Percentiles rank a stretch among this genome's conserved stretches.
Conservation (phyloP, 768 basidiomycete species). For the Phallus indusiatus region DNA sequence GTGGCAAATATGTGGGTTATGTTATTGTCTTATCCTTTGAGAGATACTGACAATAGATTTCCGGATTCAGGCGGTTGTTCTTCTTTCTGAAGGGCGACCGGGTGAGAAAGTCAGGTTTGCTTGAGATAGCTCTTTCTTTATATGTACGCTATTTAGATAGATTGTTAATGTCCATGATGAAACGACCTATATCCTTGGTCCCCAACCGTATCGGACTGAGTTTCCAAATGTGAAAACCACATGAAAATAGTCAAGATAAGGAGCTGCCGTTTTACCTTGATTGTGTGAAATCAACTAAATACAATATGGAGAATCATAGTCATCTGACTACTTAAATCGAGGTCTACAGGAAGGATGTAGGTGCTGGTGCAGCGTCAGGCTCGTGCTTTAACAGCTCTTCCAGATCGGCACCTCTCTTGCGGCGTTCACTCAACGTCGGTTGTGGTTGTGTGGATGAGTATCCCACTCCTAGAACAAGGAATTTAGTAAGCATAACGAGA, state of each 20-base stretch:
- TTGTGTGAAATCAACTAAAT: too few relatives aligned
- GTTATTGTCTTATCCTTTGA: neutral
- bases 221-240: too few relatives aligned
- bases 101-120: conserved; percentile 82
- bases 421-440: conserved; percentile 51
- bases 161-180: too few relatives aligned
- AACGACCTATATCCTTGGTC: too few relatives aligned
- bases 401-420: conserved; percentile 48
- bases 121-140: conserved; percentile 16
- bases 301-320: too few relatives aligned
- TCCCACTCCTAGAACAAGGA: conserved; percentile 46
- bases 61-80: conserved; percentile 61
- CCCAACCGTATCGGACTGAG: too few relatives aligned
- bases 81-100: conserved; percentile 80
- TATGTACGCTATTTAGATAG: too few relatives aligned
- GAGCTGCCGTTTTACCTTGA: too few relatives aligned
- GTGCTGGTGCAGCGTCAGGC: conserved; percentile 61
- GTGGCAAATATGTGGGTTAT: conserved; percentile 83
- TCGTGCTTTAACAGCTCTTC: conserved; percentile 51
- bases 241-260: too few relatives aligned
- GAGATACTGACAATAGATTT: neutral
- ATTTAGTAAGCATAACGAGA: neutral
- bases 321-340: too few relatives aligned
- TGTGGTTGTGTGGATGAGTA: conserved; percentile 47
- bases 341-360: conserved; percentile 21